Conservation (phyloP, 2,329 filamentous ascomycete genomes). For the Fusarium compactum region DNA sequence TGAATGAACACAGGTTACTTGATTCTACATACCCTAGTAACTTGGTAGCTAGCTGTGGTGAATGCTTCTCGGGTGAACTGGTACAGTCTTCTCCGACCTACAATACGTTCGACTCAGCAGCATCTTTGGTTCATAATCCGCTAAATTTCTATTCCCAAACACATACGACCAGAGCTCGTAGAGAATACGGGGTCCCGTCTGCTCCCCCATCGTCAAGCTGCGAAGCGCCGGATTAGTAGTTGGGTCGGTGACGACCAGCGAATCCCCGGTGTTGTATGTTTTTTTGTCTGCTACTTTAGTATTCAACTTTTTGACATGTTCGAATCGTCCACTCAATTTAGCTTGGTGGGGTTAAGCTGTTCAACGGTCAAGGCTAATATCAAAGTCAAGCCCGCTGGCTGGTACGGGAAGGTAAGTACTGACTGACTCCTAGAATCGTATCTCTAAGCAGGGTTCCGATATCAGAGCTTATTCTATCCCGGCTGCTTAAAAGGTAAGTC, state of each 20-base stretch:
- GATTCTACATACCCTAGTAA: background rate
- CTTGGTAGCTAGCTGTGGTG: background rate
- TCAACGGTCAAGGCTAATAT: background rate
- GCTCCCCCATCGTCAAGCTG: constrained; percentile 22
- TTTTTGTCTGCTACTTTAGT: background rate
- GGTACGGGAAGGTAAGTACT: background rate
- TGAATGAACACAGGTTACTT: constrained; percentile 19
- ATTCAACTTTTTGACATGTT: background rate
- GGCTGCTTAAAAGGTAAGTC: background rate
- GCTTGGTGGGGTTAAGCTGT: background rate
- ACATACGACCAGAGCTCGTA: constrained; percentile 29
- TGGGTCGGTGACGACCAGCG: constrained; percentile 26
- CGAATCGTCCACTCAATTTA: background rate
- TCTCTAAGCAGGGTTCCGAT: background rate
- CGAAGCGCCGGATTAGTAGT: constrained; percentile 27
- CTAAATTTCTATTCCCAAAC: background rate
- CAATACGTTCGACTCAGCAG: background rate
- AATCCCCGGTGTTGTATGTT: constrained; percentile 30
- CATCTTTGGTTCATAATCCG: background rate
- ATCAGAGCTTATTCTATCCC: background rate
- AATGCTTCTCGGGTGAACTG: background rate
- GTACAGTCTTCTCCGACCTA: background rate
- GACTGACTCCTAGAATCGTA: background rate
- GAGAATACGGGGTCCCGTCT: constrained; percentile 16
- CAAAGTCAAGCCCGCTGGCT: background rate